Evolutionary conservation across 129 eudicot genomes (phyloP).

Genomic region (Dittrichia graveolens): DNA sequence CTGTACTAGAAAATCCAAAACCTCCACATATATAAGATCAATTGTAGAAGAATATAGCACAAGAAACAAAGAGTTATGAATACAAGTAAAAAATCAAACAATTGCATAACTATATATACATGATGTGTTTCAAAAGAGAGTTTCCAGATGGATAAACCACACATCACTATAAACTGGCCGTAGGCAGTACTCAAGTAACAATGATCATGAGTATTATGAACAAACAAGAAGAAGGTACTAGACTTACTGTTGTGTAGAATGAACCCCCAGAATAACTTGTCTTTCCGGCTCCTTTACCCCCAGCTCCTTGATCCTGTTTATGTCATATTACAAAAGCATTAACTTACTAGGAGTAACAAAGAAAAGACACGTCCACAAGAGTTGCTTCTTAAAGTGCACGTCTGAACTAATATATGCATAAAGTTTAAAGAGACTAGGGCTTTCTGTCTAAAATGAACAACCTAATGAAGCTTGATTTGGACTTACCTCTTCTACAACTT

Average conservation of each 20-base stretch:
- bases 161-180: too few species aligned
- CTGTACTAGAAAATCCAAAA: background rate
- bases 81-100: too few species aligned
- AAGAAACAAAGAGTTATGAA: too few species aligned
- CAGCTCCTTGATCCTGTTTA: conserved; percentile 42
- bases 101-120: too few species aligned
- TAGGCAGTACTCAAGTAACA: background rate
- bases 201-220: background rate
- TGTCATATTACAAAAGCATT: background rate
- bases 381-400: background rate
- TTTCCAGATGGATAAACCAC: too few species aligned
- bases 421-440: background rate
- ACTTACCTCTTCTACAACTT: background rate
- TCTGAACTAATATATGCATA: background rate
- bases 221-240: background rate
- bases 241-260: conserved; percentile 56
- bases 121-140: too few species aligned
- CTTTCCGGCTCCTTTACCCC: conserved; percentile 46
- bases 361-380: background rate
- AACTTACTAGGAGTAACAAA: background rate
- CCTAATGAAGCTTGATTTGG: background rate
- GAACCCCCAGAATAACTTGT: conserved; percentile 59
- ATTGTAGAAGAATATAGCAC: background rate
- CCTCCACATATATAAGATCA: background rate
- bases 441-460: conserved; percentile 10